Conservation (phyloP, 2,329 filamentous ascomycete species). For the Monosporascus sp. region DNA sequence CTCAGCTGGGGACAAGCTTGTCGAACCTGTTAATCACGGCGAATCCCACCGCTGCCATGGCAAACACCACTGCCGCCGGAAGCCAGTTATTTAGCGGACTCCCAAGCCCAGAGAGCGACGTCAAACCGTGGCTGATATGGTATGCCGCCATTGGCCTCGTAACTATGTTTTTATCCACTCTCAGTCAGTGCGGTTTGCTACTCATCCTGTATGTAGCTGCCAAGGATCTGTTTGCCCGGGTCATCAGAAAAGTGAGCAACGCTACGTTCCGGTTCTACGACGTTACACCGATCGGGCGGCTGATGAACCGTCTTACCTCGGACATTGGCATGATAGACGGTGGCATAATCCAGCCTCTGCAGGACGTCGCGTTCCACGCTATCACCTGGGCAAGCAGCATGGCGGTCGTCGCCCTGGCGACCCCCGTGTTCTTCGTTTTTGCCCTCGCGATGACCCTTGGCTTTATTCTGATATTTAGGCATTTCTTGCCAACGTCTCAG, state of each 20-base stretch:
- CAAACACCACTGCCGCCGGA: slow-evolving; percentile 5
- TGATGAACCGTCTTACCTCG: slow-evolving; percentile 89
- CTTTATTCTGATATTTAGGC: slow-evolving; percentile 70
- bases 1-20: slow-evolving; percentile 3
- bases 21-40: slow-evolving; percentile 1
- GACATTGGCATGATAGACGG: slow-evolving; percentile 89
- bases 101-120: slow-evolving; percentile 61
- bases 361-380: slow-evolving; percentile 62
- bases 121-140: slow-evolving; percentile 67
- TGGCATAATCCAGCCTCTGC: slow-evolving; percentile 71
- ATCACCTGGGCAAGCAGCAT: slow-evolving; percentile 71
- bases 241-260: slow-evolving; percentile 67
- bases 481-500: slow-evolving; percentile 78
- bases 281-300: slow-evolving; percentile 76
- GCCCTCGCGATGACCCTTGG: slow-evolving; percentile 60
- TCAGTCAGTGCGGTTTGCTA: slow-evolving; percentile 63
- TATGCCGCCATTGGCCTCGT: slow-evolving; percentile 62
- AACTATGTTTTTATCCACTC: slow-evolving; percentile 53
- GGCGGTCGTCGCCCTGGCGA: slow-evolving; percentile 72
- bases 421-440: slow-evolving; percentile 70
- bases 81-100: slow-evolving; percentile 42
- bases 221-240: slow-evolving; percentile 66
- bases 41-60: not conserved
- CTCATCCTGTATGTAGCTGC: slow-evolving; percentile 77
- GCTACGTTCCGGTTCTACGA: slow-evolving; percentile 90